Evolutionary conservation across 2,329 filamentous ascomycete species (phyloP).

Genomic region (Colletotrichum sublineola): DNA sequence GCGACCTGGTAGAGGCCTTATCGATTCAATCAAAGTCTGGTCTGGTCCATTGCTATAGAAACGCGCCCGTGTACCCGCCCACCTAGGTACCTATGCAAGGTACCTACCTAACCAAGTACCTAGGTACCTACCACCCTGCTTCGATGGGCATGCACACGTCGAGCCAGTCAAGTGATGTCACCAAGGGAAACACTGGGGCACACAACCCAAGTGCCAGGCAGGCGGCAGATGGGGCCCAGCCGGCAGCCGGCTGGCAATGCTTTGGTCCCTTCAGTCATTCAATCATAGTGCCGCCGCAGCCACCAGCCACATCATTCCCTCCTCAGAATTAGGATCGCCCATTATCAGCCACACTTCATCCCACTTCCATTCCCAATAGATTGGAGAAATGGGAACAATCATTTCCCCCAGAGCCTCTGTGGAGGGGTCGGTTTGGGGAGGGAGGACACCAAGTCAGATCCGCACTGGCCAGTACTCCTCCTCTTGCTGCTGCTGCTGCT

Average conservation of each 20-base stretch:
- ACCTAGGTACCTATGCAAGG: no score
- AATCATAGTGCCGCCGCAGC: no score
- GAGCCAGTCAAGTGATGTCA: constrained; percentile 27
- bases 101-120: no score
- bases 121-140: no score
- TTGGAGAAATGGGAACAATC: background rate
- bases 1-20: background rate
- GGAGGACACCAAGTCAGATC: no score
- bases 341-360: constrained; percentile 15
- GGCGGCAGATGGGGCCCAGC: no score
- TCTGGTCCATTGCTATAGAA: constrained; percentile 23
- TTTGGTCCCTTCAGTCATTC: no score
- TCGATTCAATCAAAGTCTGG: background rate
- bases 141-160: background rate
- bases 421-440: constrained; percentile 2
- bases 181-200: background rate
- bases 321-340: background rate
- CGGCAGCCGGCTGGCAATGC: background rate
- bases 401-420: constrained; percentile 30
- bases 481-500: no score
- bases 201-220: no score
- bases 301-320: background rate
- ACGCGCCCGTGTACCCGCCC: background rate
- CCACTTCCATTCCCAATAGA: background rate
- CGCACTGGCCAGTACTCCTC: background rate